Evolutionary conservation across 2,329 filamentous ascomycete genomes (phyloP).

Genomic region (Knufia petricola): DNA sequence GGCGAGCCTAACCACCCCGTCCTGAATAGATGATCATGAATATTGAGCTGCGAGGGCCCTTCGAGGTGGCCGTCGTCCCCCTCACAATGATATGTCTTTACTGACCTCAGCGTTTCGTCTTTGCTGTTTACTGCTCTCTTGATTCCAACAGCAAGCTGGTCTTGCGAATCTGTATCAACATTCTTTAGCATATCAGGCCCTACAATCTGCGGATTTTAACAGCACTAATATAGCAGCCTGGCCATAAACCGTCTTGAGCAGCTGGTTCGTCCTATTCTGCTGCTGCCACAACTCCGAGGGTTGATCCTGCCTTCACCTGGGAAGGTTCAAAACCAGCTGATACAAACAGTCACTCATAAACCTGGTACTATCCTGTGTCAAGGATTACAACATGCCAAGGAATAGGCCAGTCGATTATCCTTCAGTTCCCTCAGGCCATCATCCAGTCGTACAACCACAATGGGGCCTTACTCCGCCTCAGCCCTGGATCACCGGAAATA

Average conservation of each 20-base stretch:
- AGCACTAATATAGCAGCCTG: no score
- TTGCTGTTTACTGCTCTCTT: not conserved
- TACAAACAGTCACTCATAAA: no score
- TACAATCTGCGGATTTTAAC: not conserved
- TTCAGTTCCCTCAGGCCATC: conserved; percentile 1
- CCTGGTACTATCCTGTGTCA: no score
- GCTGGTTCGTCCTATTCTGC: not conserved
- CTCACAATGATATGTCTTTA: not conserved
- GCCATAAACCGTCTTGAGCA: no score
- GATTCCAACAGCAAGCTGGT: conserved; percentile 3
- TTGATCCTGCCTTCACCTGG: no score
- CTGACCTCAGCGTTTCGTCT: not conserved
- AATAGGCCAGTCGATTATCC: conserved; percentile 6
- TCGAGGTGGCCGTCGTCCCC: not conserved
- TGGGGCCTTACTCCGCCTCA: conserved; percentile 6
- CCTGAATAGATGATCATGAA: not conserved
- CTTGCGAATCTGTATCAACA: conserved; percentile 5
- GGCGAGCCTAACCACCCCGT: no score
- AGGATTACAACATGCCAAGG: not conserved
- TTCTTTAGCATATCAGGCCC: not conserved
- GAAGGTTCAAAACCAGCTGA: no score
- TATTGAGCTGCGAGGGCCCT: not conserved
- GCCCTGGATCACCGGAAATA: not conserved
- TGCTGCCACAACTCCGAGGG: not conserved
- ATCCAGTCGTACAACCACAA: conserved; percentile 4